A percentile compares a stretch with the other conserved stretches of the same genome.
These are phyloP conservation scores for Eucalyptus cladocalyx DNA, from an alignment of 345 rosid genomes.

Conservation along the genomic window DNA sequence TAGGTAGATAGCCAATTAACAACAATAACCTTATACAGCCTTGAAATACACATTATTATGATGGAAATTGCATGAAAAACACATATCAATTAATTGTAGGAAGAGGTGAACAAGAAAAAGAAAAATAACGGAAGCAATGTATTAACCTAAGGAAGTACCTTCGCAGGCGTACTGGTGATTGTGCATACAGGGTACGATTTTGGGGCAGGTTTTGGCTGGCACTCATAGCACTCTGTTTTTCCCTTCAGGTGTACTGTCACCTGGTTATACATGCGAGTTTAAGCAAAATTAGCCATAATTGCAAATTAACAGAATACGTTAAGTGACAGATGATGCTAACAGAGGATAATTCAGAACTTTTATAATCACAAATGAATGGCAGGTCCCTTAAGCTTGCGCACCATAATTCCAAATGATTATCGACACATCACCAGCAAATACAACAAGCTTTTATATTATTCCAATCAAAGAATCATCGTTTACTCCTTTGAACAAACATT, in stretches of 20 bases:
- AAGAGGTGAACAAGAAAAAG: not conserved
- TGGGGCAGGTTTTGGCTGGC: constrained; percentile 93
- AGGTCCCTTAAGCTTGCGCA: not conserved
- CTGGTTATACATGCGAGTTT: constrained; percentile 9
- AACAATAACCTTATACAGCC: not conserved
- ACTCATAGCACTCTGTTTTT: constrained; percentile 92
- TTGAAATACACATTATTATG: not conserved
- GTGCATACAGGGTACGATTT: constrained; percentile 99
- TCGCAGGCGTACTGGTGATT: constrained; percentile 96
- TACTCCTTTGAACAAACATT: not conserved
- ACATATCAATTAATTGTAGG: not conserved
- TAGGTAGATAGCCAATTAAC: not conserved
- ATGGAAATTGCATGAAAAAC: not conserved
- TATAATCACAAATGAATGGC: not conserved
- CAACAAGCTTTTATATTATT: not conserved
- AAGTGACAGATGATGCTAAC: not conserved
- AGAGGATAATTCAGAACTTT: not conserved
- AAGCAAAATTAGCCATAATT: not conserved
- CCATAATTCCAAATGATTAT: not conserved
- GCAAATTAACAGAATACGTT: not conserved
- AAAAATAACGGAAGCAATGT: not conserved
- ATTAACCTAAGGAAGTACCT: constrained; percentile 28
- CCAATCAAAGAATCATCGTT: not conserved
- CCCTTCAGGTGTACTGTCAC: constrained; percentile 92
- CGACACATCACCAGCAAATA: not conserved